A percentile compares a stretch with the other conserved stretches of the same genome.
phyloP scores from a whole-genome alignment of 352 stramenopile species.

The Pythium grandisporangium region DNA sequence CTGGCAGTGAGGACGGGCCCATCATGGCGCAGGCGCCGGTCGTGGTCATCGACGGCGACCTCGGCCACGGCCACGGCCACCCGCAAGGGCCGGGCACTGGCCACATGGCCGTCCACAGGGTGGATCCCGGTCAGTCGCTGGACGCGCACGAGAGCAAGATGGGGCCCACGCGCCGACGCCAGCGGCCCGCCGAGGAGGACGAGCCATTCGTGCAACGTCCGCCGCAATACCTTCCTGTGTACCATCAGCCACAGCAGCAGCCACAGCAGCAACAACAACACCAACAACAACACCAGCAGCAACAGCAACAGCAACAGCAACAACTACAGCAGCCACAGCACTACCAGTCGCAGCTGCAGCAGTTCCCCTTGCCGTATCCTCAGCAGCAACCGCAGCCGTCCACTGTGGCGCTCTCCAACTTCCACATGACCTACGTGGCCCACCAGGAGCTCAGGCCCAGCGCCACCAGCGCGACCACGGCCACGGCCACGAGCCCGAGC shows the following conservation, averaged over 20 bases:
- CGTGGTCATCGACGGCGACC: conserved; percentile 10
- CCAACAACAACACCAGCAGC: background rate
- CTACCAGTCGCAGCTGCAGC: background rate
- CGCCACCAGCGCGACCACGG: conserved; percentile 10
- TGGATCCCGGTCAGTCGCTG: no score
- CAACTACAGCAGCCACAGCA: no score
- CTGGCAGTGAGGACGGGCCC: conserved; percentile 7
- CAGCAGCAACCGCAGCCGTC: background rate
- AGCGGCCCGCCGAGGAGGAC: conserved; percentile 1
- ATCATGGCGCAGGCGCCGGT: conserved; percentile 13
- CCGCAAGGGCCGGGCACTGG: no score
- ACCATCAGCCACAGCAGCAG: background rate
- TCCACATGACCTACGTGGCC: conserved; percentile 50
- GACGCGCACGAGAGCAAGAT: no score
- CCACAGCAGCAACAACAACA: background rate
- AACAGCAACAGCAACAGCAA: no score
- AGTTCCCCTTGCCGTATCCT: background rate
- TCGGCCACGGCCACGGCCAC: no score
- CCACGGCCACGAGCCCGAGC: conserved; percentile 13
- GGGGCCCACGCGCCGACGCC: conserved; percentile 2
- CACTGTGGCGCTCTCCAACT: conserved; percentile 24
- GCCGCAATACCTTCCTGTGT: no score
- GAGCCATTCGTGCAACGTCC: no score
- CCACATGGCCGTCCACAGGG: no score
- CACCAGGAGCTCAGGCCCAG: conserved; percentile 6